Percentiles rank a stretch among this genome's conserved stretches.
phyloP scores from a whole-genome alignment of 2,329 filamentous ascomycete species.

The Cladosporium cucumerinum region DNA sequence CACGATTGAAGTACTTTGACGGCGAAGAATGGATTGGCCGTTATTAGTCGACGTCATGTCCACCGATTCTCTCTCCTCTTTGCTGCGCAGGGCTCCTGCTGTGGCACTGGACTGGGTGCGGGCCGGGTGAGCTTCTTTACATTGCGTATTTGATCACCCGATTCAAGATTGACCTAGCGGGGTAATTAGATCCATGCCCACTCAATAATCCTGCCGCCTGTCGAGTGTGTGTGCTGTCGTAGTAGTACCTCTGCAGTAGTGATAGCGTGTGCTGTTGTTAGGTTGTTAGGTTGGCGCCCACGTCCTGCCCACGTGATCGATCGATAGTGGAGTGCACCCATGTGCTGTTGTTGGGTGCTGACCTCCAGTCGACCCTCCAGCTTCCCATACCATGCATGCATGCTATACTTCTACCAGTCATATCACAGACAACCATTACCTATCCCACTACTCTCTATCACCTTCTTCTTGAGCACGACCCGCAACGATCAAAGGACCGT shows the following conservation, averaged over 20 bases:
- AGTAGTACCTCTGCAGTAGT: neutral
- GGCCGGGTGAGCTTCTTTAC: conserved; percentile 5
- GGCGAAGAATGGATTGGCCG: neutral
- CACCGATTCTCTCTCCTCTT: neutral
- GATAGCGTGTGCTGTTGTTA: neutral
- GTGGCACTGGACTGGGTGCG: neutral
- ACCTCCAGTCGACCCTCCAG: neutral
- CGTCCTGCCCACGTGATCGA: neutral
- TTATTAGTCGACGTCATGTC: conserved; percentile 10
- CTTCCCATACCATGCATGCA: neutral
- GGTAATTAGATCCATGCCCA: conserved; percentile 3
- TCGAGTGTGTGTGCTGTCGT: neutral
- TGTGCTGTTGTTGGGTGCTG: neutral
- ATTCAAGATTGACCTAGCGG: neutral
- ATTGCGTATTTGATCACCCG: conserved; percentile 1
- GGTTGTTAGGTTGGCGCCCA: neutral
- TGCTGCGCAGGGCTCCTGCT: neutral
- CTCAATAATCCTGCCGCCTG: neutral
- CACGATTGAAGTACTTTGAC: neutral
- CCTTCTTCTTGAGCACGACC: neutral
- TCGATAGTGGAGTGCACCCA: neutral
- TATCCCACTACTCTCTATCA: neutral
- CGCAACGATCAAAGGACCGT: neutral
- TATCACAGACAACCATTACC: neutral
- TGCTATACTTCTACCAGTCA: neutral